These are phyloP conservation scores for Metarhizium anisopliae DNA, from an alignment of 2,329 filamentous ascomycete species.

Conservation along the genomic window DNA sequence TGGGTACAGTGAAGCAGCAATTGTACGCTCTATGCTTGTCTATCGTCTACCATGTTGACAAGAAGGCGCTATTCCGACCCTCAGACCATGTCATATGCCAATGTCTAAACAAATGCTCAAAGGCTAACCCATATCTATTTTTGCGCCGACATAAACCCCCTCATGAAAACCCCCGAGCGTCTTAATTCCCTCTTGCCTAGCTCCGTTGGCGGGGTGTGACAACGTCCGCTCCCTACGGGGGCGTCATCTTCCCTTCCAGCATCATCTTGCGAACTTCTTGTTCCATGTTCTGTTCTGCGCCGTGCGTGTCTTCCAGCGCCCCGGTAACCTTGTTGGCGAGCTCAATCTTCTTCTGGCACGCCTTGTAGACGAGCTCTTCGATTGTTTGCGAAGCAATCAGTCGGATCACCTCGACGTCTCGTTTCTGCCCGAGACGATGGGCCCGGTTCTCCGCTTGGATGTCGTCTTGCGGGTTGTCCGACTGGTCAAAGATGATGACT, in stretches of 20 bases:
- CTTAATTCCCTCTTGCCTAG: not conserved
- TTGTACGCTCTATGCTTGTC: no score
- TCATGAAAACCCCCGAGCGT: not conserved
- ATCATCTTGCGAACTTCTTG: constrained; percentile 36
- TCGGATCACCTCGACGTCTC: constrained; percentile 82
- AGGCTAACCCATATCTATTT: no score
- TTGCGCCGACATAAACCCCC: no score
- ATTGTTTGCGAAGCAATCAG: constrained; percentile 76
- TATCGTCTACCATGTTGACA: no score
- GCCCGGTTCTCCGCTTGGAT: constrained; percentile 97
- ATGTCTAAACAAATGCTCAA: no score
- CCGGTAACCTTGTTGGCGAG: constrained; percentile 59
- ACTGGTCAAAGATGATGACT: constrained; percentile 92
- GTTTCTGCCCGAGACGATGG: constrained; percentile 84
- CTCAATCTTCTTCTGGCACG: constrained; percentile 87
- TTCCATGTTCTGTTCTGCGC: constrained; percentile 29
- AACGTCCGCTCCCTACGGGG: constrained; percentile 20
- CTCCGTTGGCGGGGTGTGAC: not conserved
- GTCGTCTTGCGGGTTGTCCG: constrained; percentile 97
- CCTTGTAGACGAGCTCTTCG: constrained; percentile 85
- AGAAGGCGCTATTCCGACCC: no score
- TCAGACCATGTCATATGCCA: no score
- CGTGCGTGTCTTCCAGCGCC: constrained; percentile 21
- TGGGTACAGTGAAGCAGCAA: no score
- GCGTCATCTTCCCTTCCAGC: constrained; percentile 27